phyloP scores from a whole-genome alignment of 192 early-diverging fungal genomes.

The Linnemannia hyalina region DNA sequence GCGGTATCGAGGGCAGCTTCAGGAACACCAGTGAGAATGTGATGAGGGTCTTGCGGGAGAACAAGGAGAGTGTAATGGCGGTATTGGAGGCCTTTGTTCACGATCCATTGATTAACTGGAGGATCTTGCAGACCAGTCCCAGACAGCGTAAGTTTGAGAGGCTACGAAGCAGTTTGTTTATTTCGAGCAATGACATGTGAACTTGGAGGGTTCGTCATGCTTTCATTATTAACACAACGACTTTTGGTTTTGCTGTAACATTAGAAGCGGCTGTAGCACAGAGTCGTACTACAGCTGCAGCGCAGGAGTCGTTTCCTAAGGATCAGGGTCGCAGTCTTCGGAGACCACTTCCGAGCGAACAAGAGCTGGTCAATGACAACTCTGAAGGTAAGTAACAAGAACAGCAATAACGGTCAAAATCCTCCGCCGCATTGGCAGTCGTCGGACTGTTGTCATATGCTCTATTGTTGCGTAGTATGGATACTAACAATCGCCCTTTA shows the following conservation, averaged over 20 bases:
- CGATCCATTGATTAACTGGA: slow-evolving; percentile 95
- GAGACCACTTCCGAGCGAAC: slow-evolving; percentile 42
- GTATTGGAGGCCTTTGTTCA: slow-evolving; percentile 98
- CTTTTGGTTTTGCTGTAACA: not conserved
- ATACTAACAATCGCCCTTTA: not conserved
- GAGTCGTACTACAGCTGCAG: not conserved
- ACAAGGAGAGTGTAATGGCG: slow-evolving; percentile 98
- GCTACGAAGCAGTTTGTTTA: not conserved
- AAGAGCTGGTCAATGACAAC: slow-evolving; percentile 38
- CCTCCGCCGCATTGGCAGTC: not conserved
- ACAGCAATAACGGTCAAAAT: not conserved
- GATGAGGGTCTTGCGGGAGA: slow-evolving; percentile 93
- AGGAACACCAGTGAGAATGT: slow-evolving; percentile 96
- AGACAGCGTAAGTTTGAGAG: slow-evolving; percentile 24
- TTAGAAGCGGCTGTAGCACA: slow-evolving; percentile 36
- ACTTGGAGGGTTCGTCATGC: not conserved
- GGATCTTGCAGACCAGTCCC: slow-evolving; percentile 72
- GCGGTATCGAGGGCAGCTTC: slow-evolving; percentile 96
- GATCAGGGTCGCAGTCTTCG: slow-evolving; percentile 41
- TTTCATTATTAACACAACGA: no score
- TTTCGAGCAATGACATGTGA: not conserved
- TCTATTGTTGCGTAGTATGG: not conserved
- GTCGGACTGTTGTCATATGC: not conserved
- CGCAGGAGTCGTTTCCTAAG: slow-evolving; percentile 23
- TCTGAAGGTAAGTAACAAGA: slow-evolving; percentile 18